phyloP scores from a whole-genome alignment of 805 yeast species.

The Metschnikowia reukaufii region DNA sequence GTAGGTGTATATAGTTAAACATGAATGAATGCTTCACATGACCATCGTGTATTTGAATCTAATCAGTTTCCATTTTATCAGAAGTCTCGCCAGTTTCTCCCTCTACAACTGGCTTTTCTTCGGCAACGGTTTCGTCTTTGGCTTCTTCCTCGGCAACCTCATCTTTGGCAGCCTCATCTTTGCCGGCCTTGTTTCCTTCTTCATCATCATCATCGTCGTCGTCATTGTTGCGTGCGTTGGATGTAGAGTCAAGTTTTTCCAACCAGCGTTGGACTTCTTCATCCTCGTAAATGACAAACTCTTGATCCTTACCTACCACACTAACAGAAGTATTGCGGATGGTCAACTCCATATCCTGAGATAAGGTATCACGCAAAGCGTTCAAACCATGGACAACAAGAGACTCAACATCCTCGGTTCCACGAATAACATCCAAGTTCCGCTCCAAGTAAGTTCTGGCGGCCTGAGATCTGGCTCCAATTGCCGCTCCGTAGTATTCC shows the following conservation, averaged over 20 bases:
- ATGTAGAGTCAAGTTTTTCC: slow-evolving; percentile 65
- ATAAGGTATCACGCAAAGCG: slow-evolving; percentile 89
- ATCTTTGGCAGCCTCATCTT: slow-evolving; percentile 13
- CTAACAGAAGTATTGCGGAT: slow-evolving; percentile 85
- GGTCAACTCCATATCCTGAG: slow-evolving; percentile 91
- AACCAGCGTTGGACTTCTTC: slow-evolving; percentile 85
- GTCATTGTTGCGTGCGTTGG: slow-evolving; percentile 54
- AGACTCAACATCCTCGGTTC: slow-evolving; percentile 61
- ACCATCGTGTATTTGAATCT: slow-evolving; percentile 10
- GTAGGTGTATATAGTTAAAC: neutral
- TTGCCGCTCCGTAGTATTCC: slow-evolving; percentile 91
- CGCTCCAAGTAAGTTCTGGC: slow-evolving; percentile 95
- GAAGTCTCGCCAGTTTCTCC: slow-evolving; percentile 18
- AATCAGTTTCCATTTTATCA: slow-evolving; percentile 45
- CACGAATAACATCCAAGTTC: slow-evolving; percentile 65
- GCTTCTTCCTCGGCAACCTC: neutral
- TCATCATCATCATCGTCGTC: slow-evolving; percentile 31
- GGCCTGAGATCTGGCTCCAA: slow-evolving; percentile 98
- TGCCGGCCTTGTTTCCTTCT: slow-evolving; percentile 19
- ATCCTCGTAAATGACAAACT: slow-evolving; percentile 80
- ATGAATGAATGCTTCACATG: neutral
- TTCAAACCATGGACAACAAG: slow-evolving; percentile 82
- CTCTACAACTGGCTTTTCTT: slow-evolving; percentile 15
- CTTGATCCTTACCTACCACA: slow-evolving; percentile 79
- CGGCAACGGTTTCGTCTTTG: slow-evolving; percentile 7